Conservation (phyloP, 1,284 basidiomycete genomes). For the Irpex rosettiformis region DNA sequence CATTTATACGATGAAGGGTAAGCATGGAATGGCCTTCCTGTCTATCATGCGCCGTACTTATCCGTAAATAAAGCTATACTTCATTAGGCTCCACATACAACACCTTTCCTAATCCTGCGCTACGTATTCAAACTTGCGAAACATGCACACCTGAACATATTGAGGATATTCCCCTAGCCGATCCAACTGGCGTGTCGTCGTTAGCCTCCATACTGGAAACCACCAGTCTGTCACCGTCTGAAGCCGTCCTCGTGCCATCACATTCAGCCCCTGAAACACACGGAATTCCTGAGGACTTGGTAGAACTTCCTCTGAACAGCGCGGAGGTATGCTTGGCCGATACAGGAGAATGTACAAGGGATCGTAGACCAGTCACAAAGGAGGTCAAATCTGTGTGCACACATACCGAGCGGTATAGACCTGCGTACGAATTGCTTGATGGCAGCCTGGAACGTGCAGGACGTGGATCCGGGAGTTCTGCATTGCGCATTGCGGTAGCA, state of each 20-base stretch:
- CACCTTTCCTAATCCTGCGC: constrained; percentile 88
- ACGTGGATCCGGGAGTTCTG: background rate
- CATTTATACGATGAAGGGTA: constrained; percentile 89
- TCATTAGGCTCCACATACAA: constrained; percentile 95
- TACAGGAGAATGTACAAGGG: constrained; percentile 10
- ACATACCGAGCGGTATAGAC: constrained; percentile 46
- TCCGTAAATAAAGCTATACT: constrained; percentile 67
- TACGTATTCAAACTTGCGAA: constrained; percentile 41
- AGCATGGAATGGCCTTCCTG: constrained; percentile 20
- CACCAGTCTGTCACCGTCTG: background rate
- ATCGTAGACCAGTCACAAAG: background rate
- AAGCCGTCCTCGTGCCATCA: constrained; percentile 3
- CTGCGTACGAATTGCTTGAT: constrained; percentile 80
- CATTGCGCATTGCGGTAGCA: background rate
- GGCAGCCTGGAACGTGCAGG: constrained; percentile 74
- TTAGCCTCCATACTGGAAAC: constrained; percentile 4
- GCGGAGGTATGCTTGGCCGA: constrained; percentile 17
- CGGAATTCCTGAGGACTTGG: constrained; percentile 14
- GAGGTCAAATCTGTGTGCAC: constrained; percentile 7
- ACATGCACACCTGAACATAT: background rate
- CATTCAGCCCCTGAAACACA: background rate
- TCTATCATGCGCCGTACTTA: background rate
- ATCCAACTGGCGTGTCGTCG: background rate
- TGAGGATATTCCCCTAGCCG: background rate
- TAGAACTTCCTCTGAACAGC: constrained; percentile 15